Percentiles rank a stretch among this genome's conserved stretches.
Evolutionary conservation across 352 stramenopile species (phyloP).

Genomic region (Phytopythium cucurbitacearum): DNA sequence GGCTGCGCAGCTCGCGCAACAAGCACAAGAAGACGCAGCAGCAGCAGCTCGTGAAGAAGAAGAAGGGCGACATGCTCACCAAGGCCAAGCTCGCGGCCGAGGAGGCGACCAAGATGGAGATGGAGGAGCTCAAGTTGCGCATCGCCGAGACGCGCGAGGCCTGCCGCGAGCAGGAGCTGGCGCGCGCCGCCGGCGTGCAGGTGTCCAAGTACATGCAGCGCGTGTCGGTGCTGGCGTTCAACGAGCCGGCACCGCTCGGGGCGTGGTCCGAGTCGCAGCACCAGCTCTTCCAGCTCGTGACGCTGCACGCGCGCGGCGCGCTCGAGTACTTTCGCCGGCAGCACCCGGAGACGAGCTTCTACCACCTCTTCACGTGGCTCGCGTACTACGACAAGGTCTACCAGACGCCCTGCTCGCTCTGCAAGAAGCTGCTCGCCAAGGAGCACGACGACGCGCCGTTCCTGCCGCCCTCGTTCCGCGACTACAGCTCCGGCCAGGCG

Average conservation of each 20-base stretch:
- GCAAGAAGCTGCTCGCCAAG: slow-evolving; percentile 84
- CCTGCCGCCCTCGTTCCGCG: slow-evolving; percentile 79
- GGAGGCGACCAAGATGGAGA: slow-evolving; percentile 84
- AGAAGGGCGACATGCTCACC: slow-evolving; percentile 84
- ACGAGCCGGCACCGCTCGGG: slow-evolving; percentile 69
- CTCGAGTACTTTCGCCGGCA: slow-evolving; percentile 83
- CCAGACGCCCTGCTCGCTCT: slow-evolving; percentile 78
- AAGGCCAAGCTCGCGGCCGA: slow-evolving; percentile 83
- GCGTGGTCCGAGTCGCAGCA: slow-evolving; percentile 82
- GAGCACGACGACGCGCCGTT: slow-evolving; percentile 79
- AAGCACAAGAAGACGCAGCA: slow-evolving; percentile 78
- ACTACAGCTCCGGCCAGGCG: slow-evolving; percentile 76
- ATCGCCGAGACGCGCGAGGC: slow-evolving; percentile 74
- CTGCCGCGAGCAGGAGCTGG: slow-evolving; percentile 78
- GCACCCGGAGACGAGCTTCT: slow-evolving; percentile 83
- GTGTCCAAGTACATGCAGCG: slow-evolving; percentile 87
- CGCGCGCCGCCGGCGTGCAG: slow-evolving; percentile 61
- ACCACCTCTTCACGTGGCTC: slow-evolving; percentile 84
- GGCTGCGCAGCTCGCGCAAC: slow-evolving; percentile 71
- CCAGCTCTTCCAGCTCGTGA: slow-evolving; percentile 74
- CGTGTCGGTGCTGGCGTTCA: slow-evolving; percentile 74
- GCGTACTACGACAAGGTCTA: slow-evolving; percentile 88
- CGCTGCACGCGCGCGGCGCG: slow-evolving; percentile 70
- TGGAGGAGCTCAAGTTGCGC: slow-evolving; percentile 83
- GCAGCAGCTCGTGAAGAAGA: slow-evolving; percentile 83